A percentile compares a stretch with the other conserved stretches of the same genome.
Conservation (phyloP, 768 basidiomycete genomes). For the Lactarius hengduanensis region DNA sequence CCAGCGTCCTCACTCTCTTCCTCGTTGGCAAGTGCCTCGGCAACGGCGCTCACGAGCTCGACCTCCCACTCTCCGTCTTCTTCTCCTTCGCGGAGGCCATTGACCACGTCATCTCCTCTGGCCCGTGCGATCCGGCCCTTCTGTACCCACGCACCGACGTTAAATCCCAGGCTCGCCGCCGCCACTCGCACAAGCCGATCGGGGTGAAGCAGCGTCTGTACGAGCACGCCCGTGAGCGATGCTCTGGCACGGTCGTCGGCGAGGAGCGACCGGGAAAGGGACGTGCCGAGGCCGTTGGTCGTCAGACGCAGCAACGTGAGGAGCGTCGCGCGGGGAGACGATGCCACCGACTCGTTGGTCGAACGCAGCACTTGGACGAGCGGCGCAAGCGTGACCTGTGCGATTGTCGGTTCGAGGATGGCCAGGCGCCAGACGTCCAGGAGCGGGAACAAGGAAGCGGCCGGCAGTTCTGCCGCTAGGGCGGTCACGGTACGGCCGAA, state of each 20-base stretch:
- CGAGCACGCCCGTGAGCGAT: conserved; percentile 53
- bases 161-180: conserved; percentile 80
- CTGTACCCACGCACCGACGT: conserved; percentile 67
- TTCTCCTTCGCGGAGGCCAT: conserved; percentile 40
- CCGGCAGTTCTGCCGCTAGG: conserved; percentile 47
- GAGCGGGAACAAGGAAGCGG: conserved; percentile 69
- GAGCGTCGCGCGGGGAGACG: conserved; percentile 46
- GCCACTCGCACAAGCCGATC: conserved; percentile 72
- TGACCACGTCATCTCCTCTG: conserved; percentile 33
- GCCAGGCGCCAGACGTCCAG: conserved; percentile 83
- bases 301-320: conserved; percentile 68
- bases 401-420: conserved; percentile 51
- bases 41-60: conserved; percentile 78
- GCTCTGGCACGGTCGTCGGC: conserved; percentile 34
- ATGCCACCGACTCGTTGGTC: conserved; percentile 33
- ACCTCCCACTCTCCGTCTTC: conserved; percentile 83
- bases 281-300: conserved; percentile 61
- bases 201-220: conserved; percentile 64
- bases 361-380: conserved; percentile 44
- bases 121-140: conserved; percentile 49
- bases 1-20: conserved; percentile 76
- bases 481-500: conserved; percentile 42
- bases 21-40: conserved; percentile 76
- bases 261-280: conserved; percentile 44
- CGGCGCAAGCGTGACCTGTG: conserved; percentile 43